phyloP scores from a whole-genome alignment of 179 eudicot species.

The Spergularia azorica region DNA sequence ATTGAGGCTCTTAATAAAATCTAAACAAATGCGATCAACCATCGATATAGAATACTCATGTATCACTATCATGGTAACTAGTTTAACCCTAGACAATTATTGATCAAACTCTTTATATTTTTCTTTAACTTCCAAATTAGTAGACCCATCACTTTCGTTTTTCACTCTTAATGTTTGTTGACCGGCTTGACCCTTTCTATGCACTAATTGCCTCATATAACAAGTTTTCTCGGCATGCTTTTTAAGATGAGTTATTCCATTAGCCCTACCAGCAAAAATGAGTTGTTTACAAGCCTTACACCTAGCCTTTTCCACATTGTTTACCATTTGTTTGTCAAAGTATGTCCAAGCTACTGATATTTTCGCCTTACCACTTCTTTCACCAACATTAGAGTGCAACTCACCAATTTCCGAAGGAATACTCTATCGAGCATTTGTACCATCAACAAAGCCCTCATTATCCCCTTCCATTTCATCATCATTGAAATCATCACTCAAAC shows the following conservation, averaged over 20 bases:
- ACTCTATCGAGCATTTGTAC: no score
- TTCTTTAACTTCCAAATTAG: background rate
- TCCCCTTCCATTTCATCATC: no score
- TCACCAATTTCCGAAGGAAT: no score
- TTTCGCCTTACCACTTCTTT: no score
- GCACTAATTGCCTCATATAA: background rate
- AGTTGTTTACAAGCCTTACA: background rate
- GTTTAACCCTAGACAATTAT: background rate
- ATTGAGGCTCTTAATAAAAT: no score
- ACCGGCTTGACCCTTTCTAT: background rate
- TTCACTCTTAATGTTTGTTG: background rate
- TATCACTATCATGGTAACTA: slow-evolving; percentile 11
- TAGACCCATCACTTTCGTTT: background rate
- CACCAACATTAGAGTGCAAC: no score
- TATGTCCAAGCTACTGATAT: background rate
- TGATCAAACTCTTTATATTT: background rate
- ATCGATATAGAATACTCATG: slow-evolving; percentile 29
- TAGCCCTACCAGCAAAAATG: background rate
- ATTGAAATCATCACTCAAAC: no score
- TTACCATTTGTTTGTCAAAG: background rate
- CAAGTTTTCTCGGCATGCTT: slow-evolving; percentile 7
- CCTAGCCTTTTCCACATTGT: background rate
- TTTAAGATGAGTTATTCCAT: slow-evolving; percentile 1
- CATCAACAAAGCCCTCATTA: no score
- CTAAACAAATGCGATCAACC: slow-evolving; percentile 2